phyloP scores from a whole-genome alignment of 31 red algal species.

The Asparagopsis taxiformis region DNA sequence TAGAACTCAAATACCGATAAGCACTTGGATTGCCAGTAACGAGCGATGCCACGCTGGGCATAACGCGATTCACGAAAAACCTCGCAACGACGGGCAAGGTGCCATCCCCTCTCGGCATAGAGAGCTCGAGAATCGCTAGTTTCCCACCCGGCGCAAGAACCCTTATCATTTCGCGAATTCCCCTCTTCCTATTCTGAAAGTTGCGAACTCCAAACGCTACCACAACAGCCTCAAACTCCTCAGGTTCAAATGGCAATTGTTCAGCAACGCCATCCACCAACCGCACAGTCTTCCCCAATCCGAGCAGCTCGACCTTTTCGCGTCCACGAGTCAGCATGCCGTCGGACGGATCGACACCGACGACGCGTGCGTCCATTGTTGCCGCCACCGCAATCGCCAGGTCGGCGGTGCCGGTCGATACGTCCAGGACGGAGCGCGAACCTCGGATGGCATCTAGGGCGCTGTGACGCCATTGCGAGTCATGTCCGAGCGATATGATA shows the following conservation, averaged over 20 bases:
- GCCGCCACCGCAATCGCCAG: conserved; percentile 41
- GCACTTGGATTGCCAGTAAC: conserved; percentile 35
- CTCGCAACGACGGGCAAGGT: conserved; percentile 16
- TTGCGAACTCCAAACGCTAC: conserved; percentile 98
- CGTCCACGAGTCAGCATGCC: conserved; percentile 76
- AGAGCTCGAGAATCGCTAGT: conserved; percentile 72
- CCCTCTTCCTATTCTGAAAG: conserved; percentile 66
- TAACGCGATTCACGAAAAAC: conserved; percentile 43
- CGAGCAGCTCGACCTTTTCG: conserved; percentile 15
- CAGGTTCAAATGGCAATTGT: conserved; percentile 61
- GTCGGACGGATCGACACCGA: conserved; percentile 80
- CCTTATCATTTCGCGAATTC: conserved; percentile 72
- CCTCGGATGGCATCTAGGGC: conserved; percentile 38
- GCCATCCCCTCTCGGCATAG: conserved; percentile 17
- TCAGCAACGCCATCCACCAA: conserved; percentile 72
- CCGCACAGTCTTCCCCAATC: background rate
- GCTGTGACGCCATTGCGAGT: conserved; percentile 66
- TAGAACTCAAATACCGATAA: conserved; percentile 58
- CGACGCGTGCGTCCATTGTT: conserved; percentile 29
- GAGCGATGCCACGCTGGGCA: conserved; percentile 55
- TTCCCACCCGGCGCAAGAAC: conserved; percentile 61
- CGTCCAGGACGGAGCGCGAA: conserved; percentile 61
- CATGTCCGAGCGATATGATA: conserved; percentile 79
- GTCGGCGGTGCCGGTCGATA: conserved; percentile 93
- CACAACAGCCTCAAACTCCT: conserved; percentile 70